Percentiles rank a stretch among this genome's conserved stretches.
Conservation (phyloP, 371 early-diverging fungal species). For the Dinochytrium kinnereticum region DNA sequence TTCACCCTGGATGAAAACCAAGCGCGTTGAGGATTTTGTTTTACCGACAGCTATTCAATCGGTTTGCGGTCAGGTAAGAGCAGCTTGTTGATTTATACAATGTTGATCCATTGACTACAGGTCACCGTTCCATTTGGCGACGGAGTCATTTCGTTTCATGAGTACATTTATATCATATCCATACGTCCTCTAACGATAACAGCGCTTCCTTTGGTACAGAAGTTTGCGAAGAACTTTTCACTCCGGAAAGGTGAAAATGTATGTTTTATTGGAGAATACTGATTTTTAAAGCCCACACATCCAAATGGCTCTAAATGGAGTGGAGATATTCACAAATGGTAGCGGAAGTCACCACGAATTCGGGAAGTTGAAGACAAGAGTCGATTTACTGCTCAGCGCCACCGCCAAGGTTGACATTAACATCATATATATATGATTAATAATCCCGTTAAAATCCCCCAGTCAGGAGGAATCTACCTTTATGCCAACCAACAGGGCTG, state of each 20-base stretch:
- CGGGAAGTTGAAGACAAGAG: constrained; percentile 81
- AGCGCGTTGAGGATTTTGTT: constrained; percentile 70
- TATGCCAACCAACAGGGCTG: constrained; percentile 98
- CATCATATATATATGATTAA: background rate
- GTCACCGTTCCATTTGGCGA: constrained; percentile 82
- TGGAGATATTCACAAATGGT: constrained; percentile 94
- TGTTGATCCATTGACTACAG: constrained; percentile 28
- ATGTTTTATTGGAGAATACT: background rate
- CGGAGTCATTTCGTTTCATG: constrained; percentile 75
- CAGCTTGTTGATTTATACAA: background rate
- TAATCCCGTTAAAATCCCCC: constrained; percentile 15
- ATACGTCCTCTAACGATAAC: too few species aligned
- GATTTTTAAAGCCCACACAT: constrained; percentile 81
- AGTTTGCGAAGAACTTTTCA: constrained; percentile 96
- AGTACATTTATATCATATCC: too few species aligned
- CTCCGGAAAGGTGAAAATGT: constrained; percentile 72
- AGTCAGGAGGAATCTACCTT: constrained; percentile 90
- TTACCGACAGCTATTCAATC: constrained; percentile 81
- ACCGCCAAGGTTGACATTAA: constrained; percentile 73
- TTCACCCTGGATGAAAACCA: constrained; percentile 79
- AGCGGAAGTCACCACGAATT: constrained; percentile 93
- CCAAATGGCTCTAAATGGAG: constrained; percentile 89
- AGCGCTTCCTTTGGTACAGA: constrained; percentile 90
- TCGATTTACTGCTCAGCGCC: constrained; percentile 88
- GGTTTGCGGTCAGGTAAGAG: constrained; percentile 71